Base-by-base conservation (phyloP, 768 basidiomycete species). In the Panaeolus cyanescens region DNA sequence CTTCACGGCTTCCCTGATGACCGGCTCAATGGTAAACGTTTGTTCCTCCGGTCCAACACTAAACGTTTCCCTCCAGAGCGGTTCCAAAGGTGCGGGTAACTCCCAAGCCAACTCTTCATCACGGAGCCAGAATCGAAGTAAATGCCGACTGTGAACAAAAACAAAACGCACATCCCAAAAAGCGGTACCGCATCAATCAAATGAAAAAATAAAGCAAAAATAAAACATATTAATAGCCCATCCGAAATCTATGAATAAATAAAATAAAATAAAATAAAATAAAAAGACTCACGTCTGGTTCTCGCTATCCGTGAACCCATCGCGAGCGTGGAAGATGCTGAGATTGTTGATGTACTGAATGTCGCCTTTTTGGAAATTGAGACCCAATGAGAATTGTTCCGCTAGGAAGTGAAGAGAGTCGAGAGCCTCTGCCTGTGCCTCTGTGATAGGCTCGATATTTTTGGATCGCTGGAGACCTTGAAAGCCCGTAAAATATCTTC, bases 291-390 rank as follows among this genome's bases (percentile, higher is more conserved):
- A 80, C 80, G 74, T 76, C 53, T 80, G 70, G 54, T 75, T 68
- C 28, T 66, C 67, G 31, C 72, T 72, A 63, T 82, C 80, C 33
- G 60, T 68, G 64, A 80, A 82, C 2, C 71, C 78, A 64, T 82
- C 81, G 63, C 81, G 65, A 3, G 80, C 79, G 61, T 83, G 81
- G 59, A 83, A 76, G 32, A 83, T 65, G 12, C 78, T 73, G 64
- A 83, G 67, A 61, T 76, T 81, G 65, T 81, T 83, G 65, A 83
- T 80, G 60, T 79, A 83, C 65, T 83, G 81, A 28, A 83, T 80
- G 56, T 82, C 80, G 59, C 80, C 80, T 55, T 81, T 81, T 67
- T 79, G 72, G 68, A 83, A 81, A 59, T 80, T 81, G 50, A 83
- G 72, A 1, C 70, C 77, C 3, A 83, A 65, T 22, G 76, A 75